Evolutionary conservation across 768 basidiomycete genomes (phyloP), one percentile per base, ranked within the genome.

Genomic region (Mycena alexandri): DNA sequence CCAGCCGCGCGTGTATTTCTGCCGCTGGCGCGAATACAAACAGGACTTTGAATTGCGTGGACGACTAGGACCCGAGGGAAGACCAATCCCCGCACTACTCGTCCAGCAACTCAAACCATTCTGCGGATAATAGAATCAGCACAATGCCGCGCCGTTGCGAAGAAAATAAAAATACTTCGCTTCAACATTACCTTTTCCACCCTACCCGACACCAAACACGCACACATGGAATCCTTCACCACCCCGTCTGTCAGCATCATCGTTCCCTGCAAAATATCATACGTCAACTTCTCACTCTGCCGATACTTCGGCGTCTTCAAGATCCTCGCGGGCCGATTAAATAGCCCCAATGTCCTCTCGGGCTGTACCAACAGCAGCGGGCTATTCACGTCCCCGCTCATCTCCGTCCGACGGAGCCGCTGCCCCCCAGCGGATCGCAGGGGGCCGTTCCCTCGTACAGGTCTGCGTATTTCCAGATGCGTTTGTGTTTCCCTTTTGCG

Each of bases 161-260:
- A 60, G 58, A 6, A 48, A 60, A 60, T 46, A 36, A 60, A 60
- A 47, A 48, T 60, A 60, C 58, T 60, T 60, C 58, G 58, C 46
- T 60, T 60, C 58, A 60, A 38, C 58, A 60, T 60, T 44, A 29
- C 58, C 58, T 44, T 60, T 47, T 60, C 58, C 58, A 19, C 58
- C 58, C 47, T 29, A 60, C 58, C 46, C 46, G 58, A 44, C 58
- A 60, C 58, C 46, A 60, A 34, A 60, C 58, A 60, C 58, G 48
- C 58, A 60, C 58, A 60, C 47, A 60, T 47, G 58, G 58, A 60
- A 60, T 60, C 46, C 46, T 60, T 60, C 58, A 60, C 58, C 47
- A 60, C 58, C 47, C 58, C 58, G 46, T 60, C 58, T 50, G 58
- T 60, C 58, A 48, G 58, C 58, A 48, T 60, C 46, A 60, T 50